These are phyloP conservation scores for Triglochin maritima DNA, from an alignment of 106 monocot species.

Conservation along the genomic window DNA sequence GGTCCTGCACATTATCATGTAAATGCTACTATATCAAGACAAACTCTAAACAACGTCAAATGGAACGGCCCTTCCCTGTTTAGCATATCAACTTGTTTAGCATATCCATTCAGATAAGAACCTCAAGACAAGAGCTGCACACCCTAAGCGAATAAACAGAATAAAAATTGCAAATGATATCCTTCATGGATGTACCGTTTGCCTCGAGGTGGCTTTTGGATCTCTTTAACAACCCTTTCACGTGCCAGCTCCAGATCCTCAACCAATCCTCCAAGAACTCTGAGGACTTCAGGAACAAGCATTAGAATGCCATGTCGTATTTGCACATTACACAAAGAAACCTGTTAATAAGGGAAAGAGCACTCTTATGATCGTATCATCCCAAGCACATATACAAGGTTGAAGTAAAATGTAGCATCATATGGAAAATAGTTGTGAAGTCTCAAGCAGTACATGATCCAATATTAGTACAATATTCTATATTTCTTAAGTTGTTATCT, in stretches of 20 bases:
- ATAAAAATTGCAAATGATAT: too few relatives aligned
- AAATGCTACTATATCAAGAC: not conserved
- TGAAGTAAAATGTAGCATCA: too few relatives aligned
- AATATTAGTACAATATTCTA: too few relatives aligned
- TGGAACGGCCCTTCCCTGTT: too few relatives aligned
- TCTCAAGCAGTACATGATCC: too few relatives aligned
- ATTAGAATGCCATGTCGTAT: constrained; percentile 69
- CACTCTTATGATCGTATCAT: not conserved
- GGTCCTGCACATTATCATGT: constrained; percentile 30
- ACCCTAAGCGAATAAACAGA: not conserved
- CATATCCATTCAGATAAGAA: too few relatives aligned
- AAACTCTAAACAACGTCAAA: too few relatives aligned
- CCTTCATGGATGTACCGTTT: constrained; percentile 36
- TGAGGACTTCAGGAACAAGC: constrained; percentile 77
- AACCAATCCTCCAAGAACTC: constrained; percentile 73
- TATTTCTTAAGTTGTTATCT: too few relatives aligned
- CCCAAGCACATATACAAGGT: too few relatives aligned
- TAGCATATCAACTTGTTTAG: too few relatives aligned
- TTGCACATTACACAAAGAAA: constrained; percentile 59
- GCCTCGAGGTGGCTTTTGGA: constrained; percentile 84
- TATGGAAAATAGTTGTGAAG: too few relatives aligned
- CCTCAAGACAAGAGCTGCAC: not conserved
- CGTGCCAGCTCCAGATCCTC: constrained; percentile 71
- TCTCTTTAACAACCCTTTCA: constrained; percentile 60
- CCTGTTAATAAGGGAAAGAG: constrained; percentile 24